Base-by-base conservation (phyloP, 176 grass and related monocot genomes). In the Oryza australiensis region DNA sequence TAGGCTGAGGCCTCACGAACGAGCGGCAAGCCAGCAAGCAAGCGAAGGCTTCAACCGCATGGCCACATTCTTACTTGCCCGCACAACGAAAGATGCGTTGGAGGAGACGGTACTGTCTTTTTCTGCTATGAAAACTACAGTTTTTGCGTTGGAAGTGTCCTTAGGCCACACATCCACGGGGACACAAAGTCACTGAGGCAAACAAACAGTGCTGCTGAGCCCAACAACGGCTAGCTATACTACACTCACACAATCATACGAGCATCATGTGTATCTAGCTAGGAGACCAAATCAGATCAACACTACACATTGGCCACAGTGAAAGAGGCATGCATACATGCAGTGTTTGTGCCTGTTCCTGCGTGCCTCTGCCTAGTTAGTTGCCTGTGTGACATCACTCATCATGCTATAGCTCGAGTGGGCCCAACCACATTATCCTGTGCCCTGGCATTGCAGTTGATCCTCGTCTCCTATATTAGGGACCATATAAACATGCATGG, bases 181-280 rank as follows among this genome's bases (percentile, higher is more conserved):
- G 28, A 37, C n/a, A 78, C 48, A 74, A 79, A 62, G 10, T 48
- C 64, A 40, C 76, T 23, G 72, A 46, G 24, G 24, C 23, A 60
- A 82, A 62, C 49, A 49, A 76, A 77, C 78, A 82, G 64, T 29
- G 12, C 41, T 22, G 43, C 48, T 69, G 28, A 70, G n/a, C 64
- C 49, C 48, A 37, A 48, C 7, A 60, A 60, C 8, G 5, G 32
- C 45, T 68, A 55, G 42, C 14, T 22, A 53, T 37, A 37, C 32
- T 35, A 27, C 46, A 41, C 46, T 65, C 37, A 38, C 49, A 75
- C 69, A 82, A 82, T 87, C 85, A 87, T 87, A 53, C 18, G 65
- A 38, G 64, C 64, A 87, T 87, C 63, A 87, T 87, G 72, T 72
- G 32, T 15, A n/a, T 37, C 69, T n/a, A 26, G 64, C 69, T n/a